Evolutionary conservation across 2,329 filamentous ascomycete species (phyloP).

Genomic region (Penicillium olsonii): DNA sequence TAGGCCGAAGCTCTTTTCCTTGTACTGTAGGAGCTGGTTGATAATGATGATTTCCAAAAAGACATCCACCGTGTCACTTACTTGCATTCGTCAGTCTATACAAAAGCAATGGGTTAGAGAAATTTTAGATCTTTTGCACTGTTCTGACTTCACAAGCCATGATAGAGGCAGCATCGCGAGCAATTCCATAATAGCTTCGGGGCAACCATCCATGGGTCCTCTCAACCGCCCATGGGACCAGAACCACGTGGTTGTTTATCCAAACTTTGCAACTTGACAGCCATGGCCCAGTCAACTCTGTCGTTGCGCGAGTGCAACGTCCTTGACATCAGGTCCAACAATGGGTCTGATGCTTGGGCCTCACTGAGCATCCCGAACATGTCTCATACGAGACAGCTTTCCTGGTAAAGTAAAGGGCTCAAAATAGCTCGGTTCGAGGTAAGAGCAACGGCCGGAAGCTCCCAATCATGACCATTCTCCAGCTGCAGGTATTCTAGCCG

Average conservation of each 20-base stretch:
- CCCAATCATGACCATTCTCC: too few relatives aligned
- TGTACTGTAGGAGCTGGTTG: slow-evolving; percentile 41
- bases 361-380: neutral
- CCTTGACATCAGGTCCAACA: neutral
- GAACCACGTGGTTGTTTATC: neutral
- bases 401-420: neutral
- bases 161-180: neutral
- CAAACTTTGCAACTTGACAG: neutral
- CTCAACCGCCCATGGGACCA: neutral
- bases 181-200: neutral
- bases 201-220: slow-evolving; percentile 5
- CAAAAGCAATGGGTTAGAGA: slow-evolving; percentile 33
- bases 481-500: neutral
- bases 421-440: neutral
- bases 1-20: slow-evolving; percentile 33
- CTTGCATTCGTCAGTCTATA: slow-evolving; percentile 31
- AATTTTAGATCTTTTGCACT: slow-evolving; percentile 11
- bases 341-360: neutral
- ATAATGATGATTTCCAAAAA: slow-evolving; percentile 40
- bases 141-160: neutral
- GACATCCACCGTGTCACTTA: slow-evolving; percentile 34
- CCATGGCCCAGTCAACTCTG: neutral
- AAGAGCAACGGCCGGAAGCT: neutral
- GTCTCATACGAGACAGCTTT: neutral
- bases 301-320: neutral